Evolutionary conservation across 31 red algal species (phyloP).

Genomic region (Bonnemaisonia californica): DNA sequence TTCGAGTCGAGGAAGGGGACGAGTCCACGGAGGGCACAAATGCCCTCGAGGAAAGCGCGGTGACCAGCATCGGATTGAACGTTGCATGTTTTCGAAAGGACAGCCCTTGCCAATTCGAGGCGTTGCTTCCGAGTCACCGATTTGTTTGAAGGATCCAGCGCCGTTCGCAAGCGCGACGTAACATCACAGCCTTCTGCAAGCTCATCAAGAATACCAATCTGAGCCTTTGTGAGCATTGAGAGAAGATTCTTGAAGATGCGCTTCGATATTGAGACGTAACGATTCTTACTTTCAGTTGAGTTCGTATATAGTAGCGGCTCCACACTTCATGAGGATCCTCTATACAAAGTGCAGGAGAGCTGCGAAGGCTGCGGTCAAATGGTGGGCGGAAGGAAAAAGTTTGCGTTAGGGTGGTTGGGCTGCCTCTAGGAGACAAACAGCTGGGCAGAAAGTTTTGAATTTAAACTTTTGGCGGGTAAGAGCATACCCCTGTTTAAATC

Average conservation of each 20-base stretch:
- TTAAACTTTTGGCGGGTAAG: too few relatives aligned
- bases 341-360: too few relatives aligned
- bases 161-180: not conserved
- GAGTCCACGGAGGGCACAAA: constrained; percentile 26
- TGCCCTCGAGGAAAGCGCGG: constrained; percentile 43
- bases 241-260: not conserved
- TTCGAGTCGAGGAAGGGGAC: constrained; percentile 35
- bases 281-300: too few relatives aligned
- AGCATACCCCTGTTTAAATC: too few relatives aligned
- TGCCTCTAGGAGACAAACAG: too few relatives aligned
- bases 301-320: too few relatives aligned
- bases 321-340: too few relatives aligned
- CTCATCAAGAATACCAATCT: not conserved
- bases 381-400: too few relatives aligned
- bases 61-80: constrained; percentile 2
- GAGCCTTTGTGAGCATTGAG: constrained; percentile 1
- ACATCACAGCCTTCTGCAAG: constrained; percentile 2
- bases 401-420: too few relatives aligned
- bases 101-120: constrained; percentile 17
- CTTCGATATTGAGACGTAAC: not conserved
- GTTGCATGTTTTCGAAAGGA: constrained; percentile 17
- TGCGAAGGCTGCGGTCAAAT: too few relatives aligned
- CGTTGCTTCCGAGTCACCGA: constrained; percentile 16
- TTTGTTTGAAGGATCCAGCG: not conserved
- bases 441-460: too few relatives aligned